These are phyloP conservation scores for Candida coquimbonensis DNA, from an alignment of 805 yeast species.

Conservation along the genomic window DNA sequence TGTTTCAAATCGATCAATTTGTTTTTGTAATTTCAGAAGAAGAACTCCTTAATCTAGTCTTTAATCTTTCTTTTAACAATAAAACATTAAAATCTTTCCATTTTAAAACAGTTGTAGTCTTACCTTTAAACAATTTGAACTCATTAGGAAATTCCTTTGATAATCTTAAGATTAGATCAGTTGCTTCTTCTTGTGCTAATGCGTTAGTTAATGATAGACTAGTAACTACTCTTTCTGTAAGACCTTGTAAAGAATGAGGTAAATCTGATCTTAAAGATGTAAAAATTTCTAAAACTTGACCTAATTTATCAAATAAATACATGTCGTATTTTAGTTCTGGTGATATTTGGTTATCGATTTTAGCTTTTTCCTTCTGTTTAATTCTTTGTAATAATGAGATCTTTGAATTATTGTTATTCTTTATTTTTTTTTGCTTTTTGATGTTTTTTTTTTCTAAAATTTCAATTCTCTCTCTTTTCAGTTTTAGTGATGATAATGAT, in stretches of 20 bases:
- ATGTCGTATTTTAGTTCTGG: slow-evolving; percentile 21
- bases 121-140: slow-evolving; percentile 14
- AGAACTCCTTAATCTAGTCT: background rate
- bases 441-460: slow-evolving; percentile 4
- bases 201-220: slow-evolving; percentile 14
- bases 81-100: slow-evolving; percentile 20
- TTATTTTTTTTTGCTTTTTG: background rate
- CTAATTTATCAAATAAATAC: slow-evolving; percentile 24
- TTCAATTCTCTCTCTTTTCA: slow-evolving; percentile 12
- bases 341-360: slow-evolving; percentile 6
- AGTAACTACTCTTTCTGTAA: slow-evolving; percentile 14
- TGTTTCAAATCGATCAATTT: background rate
- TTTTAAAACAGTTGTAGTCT: slow-evolving; percentile 11
- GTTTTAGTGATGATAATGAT: background rate
- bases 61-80: slow-evolving; percentile 7
- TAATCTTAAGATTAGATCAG: slow-evolving; percentile 13
- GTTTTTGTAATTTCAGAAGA: background rate
- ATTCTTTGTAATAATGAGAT: slow-evolving; percentile 34
- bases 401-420: slow-evolving; percentile 4
- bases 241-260: slow-evolving; percentile 15
- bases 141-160: slow-evolving; percentile 14
- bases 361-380: slow-evolving; percentile 28
- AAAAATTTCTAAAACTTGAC: slow-evolving; percentile 26
- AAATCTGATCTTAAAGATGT: slow-evolving; percentile 17
- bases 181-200: slow-evolving; percentile 16